Evolutionary conservation across 352 stramenopile species (phyloP).

Genomic region (Sclerospora graminicola): DNA sequence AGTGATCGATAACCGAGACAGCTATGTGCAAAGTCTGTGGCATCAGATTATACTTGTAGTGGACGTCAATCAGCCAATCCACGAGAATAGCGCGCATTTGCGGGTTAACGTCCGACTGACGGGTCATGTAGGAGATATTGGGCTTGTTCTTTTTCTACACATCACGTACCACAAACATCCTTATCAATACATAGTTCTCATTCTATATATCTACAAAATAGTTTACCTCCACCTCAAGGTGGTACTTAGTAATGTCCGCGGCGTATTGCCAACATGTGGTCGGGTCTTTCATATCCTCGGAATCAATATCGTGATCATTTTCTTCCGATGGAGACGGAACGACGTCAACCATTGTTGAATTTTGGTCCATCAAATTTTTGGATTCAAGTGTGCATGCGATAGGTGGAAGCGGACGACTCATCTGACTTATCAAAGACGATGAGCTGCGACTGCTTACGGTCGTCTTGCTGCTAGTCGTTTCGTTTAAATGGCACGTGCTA

Average conservation of each 20-base stretch:
- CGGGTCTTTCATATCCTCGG: constrained; percentile 52
- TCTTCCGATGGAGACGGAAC: constrained; percentile 5
- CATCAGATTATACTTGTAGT: constrained; percentile 74
- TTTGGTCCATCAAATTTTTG: constrained; percentile 21
- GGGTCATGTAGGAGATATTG: constrained; percentile 63
- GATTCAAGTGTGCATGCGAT: constrained; percentile 31
- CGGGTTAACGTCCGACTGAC: constrained; percentile 96
- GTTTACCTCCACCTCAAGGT: constrained; percentile 51
- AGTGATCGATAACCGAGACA: constrained; percentile 74
- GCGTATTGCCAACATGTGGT: constrained; percentile 70
- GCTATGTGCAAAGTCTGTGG: constrained; percentile 79
- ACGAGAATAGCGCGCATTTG: constrained; percentile 99
- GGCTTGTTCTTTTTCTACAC: constrained; percentile 47
- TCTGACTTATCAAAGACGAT: constrained; percentile 15
- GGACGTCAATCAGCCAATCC: constrained; percentile 96
- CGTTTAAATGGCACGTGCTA: constrained; percentile 6
- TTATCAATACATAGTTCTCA: not conserved
- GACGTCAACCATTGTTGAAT: constrained; percentile 17
- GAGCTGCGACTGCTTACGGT: constrained; percentile 9
- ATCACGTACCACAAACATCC: constrained; percentile 1
- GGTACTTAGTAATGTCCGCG: constrained; percentile 74
- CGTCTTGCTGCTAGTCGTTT: constrained; percentile 1
- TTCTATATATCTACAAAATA: not conserved
- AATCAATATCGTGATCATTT: constrained; percentile 63
- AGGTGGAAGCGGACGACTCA: constrained; percentile 13